Evolutionary conservation across 2,329 filamentous ascomycete species (phyloP).

Genomic region (Pseudogymnoascus sp.): DNA sequence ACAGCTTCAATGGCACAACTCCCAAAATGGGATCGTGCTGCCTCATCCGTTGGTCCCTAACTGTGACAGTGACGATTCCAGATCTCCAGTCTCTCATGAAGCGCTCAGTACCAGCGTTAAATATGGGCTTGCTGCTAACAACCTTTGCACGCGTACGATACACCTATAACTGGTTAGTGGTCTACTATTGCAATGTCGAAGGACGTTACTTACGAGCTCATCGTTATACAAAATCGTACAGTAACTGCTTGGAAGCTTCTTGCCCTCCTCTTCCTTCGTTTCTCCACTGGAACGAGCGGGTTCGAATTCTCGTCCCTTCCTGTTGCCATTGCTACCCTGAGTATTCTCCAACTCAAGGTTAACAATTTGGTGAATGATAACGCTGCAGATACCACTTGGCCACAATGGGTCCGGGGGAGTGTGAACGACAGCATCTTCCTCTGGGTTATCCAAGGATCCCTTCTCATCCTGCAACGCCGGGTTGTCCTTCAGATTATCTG

Average conservation of each 20-base stretch:
- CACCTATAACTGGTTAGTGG: conserved; percentile 35
- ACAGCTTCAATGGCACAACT: conserved; percentile 79
- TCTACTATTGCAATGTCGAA: not conserved
- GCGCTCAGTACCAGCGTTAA: conserved; percentile 89
- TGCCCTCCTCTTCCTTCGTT: conserved; percentile 73
- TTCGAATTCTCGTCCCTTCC: conserved; percentile 80
- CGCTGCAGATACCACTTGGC: conserved; percentile 80
- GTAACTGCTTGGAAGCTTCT: conserved; percentile 78
- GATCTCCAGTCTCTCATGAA: conserved; percentile 93
- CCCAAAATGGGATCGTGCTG: conserved; percentile 94
- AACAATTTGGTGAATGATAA: conserved; percentile 90
- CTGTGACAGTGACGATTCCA: conserved; percentile 74
- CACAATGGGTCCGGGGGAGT: conserved; percentile 94
- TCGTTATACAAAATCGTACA: conserved; percentile 90
- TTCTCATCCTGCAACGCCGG: conserved; percentile 82
- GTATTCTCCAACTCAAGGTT: conserved; percentile 88
- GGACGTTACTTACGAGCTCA: conserved; percentile 48
- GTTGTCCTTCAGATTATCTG: conserved; percentile 62
- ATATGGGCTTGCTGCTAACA: conserved; percentile 88
- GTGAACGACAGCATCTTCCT: conserved; percentile 78
- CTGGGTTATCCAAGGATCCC: conserved; percentile 60
- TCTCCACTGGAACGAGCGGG: conserved; percentile 80
- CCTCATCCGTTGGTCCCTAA: conserved; percentile 79
- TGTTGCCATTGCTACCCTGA: conserved; percentile 72
- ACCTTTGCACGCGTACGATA: conserved; percentile 96